phyloP scores from a whole-genome alignment of 2,329 filamentous ascomycete genomes.

The Myriangium duriaei region DNA sequence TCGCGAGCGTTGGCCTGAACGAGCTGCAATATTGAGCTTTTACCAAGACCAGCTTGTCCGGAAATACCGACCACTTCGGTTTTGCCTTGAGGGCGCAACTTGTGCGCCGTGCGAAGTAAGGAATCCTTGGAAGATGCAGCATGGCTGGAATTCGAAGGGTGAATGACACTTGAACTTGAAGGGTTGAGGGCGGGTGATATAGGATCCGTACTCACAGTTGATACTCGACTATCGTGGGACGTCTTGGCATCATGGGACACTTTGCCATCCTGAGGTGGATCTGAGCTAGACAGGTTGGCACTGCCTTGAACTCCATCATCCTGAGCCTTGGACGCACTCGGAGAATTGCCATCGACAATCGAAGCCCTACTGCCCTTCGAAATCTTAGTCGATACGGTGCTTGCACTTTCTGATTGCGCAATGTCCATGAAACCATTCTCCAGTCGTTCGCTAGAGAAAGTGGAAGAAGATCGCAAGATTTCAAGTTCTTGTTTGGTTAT shows the following conservation, averaged over 20 bases:
- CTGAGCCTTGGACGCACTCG: slow-evolving; percentile 1
- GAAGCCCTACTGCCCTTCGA: background rate
- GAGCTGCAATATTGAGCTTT: slow-evolving; percentile 47
- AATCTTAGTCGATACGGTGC: slow-evolving; percentile 8
- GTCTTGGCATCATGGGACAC: slow-evolving; percentile 9
- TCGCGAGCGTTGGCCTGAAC: slow-evolving; percentile 45
- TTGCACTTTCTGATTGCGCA: slow-evolving; percentile 32
- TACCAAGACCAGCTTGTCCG: slow-evolving; percentile 46
- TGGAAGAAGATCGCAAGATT: slow-evolving; percentile 36
- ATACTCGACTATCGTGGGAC: slow-evolving; percentile 12
- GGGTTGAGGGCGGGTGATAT: background rate
- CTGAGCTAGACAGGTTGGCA: background rate
- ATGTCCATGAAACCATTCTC: slow-evolving; percentile 27
- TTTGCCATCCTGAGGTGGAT: background rate
- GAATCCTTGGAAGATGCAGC: slow-evolving; percentile 11
- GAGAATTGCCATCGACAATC: slow-evolving; percentile 4
- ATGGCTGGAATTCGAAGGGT: slow-evolving; percentile 6
- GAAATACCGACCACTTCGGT: slow-evolving; percentile 48
- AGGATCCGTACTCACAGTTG: slow-evolving; percentile 7
- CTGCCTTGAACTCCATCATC: slow-evolving; percentile 1
- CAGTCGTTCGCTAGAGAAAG: slow-evolving; percentile 19
- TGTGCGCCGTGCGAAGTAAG: slow-evolving; percentile 31
- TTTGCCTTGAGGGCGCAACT: slow-evolving; percentile 40
- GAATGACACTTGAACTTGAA: background rate
- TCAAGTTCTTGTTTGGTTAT: slow-evolving; percentile 31